Percentiles rank a stretch among this genome's conserved stretches.
Evolutionary conservation across 805 yeast species (phyloP).

Genomic region (Yarrowia sp.): DNA sequence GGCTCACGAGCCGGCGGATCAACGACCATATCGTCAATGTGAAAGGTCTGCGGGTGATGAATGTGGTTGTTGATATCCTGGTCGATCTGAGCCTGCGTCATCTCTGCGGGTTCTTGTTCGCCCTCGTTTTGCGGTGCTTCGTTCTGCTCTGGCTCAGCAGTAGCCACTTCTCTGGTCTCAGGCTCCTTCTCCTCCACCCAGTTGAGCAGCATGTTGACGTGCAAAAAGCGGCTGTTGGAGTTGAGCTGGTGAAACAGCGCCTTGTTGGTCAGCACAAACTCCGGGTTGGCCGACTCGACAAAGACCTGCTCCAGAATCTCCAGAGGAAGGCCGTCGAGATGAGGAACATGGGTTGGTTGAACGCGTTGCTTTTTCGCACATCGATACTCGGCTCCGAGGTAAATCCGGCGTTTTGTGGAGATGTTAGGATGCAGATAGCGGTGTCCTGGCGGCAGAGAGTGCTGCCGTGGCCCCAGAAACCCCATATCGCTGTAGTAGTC

Average conservation of each 20-base stretch:
- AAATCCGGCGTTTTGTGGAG: background rate
- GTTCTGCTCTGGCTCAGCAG: background rate
- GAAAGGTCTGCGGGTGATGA: conserved; percentile 3
- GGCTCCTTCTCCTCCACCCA: background rate
- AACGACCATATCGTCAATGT: conserved; percentile 12
- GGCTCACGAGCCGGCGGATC: background rate
- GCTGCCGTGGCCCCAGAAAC: background rate
- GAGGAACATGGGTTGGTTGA: background rate
- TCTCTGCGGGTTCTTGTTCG: background rate
- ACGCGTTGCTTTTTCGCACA: background rate
- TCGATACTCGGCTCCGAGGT: background rate
- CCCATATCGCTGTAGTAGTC: no score
- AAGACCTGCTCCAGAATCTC: conserved; percentile 11
- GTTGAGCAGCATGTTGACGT: background rate
- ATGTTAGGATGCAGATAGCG: background rate
- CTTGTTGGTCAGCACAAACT: background rate
- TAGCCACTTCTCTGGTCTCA: background rate
- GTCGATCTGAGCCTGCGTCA: background rate
- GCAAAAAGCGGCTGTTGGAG: background rate
- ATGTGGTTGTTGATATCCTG: background rate
- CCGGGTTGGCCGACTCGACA: background rate
- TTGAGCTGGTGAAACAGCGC: background rate
- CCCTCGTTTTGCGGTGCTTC: background rate
- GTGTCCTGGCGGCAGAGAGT: background rate
- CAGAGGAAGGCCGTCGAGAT: background rate